phyloP scores from a whole-genome alignment of 345 rosid genomes.

The Euphorbia lathyris region DNA sequence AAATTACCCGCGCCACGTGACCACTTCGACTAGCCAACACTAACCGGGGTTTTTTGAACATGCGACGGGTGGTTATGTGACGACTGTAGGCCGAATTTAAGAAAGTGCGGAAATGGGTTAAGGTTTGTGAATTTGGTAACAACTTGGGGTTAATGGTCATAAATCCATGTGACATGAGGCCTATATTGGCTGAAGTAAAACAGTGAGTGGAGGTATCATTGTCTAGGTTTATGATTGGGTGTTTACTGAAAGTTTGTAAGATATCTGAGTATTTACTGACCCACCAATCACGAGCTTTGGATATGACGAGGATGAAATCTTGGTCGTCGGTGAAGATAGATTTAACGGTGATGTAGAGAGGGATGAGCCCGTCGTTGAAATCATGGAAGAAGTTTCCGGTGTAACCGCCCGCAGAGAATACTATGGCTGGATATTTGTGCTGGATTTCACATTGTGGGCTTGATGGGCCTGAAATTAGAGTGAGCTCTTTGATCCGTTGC shows the following conservation, averaged over 20 bases:
- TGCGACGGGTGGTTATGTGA: neutral
- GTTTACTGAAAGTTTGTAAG: slow-evolving; percentile 38
- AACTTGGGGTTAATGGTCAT: slow-evolving; percentile 31
- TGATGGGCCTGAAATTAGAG: slow-evolving; percentile 29
- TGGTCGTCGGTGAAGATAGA: slow-evolving; percentile 29
- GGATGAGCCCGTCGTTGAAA: slow-evolving; percentile 59
- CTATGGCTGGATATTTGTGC: slow-evolving; percentile 48
- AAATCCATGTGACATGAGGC: slow-evolving; percentile 53
- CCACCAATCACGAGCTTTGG: slow-evolving; percentile 55
- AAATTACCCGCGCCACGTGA: slow-evolving; percentile 29
- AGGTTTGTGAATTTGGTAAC: slow-evolving; percentile 35
- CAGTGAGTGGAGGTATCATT: slow-evolving; percentile 43
- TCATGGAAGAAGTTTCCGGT: slow-evolving; percentile 67
- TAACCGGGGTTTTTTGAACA: slow-evolving; percentile 19
- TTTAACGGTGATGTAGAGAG: slow-evolving; percentile 55
- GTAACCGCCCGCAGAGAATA: slow-evolving; percentile 61
- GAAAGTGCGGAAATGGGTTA: slow-evolving; percentile 37
- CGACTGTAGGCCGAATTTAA: slow-evolving; percentile 35
- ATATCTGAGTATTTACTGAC: slow-evolving; percentile 39
- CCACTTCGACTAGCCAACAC: slow-evolving; percentile 30
- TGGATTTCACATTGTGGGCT: slow-evolving; percentile 28
- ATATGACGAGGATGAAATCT: slow-evolving; percentile 48
- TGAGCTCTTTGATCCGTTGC: slow-evolving; percentile 39
- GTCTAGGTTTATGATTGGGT: slow-evolving; percentile 42
- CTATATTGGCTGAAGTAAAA: slow-evolving; percentile 44